Conservation (phyloP, 768 basidiomycete species). For the Agaricus subrufescens region DNA sequence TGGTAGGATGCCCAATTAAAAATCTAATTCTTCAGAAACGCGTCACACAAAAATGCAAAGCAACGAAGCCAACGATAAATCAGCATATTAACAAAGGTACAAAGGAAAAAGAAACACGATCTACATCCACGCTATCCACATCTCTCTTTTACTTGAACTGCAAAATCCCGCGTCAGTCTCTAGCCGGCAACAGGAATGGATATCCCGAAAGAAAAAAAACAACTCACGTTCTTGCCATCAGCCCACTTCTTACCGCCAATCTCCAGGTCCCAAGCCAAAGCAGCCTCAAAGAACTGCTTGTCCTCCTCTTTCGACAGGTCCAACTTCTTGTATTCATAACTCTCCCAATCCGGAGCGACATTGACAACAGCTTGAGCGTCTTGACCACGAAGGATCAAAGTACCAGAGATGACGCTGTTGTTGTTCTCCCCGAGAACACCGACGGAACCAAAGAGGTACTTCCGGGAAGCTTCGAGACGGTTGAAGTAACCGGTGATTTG, state of each 20-base stretch:
- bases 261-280: slow-evolving; percentile 91
- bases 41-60: neutral
- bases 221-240: slow-evolving; percentile 85
- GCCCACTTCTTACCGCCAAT: slow-evolving; percentile 86
- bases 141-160: neutral
- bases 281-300: slow-evolving; percentile 89
- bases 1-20: too few species aligned
- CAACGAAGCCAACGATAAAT: neutral
- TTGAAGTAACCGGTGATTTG: slow-evolving; percentile 95
- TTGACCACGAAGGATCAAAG: slow-evolving; percentile 77
- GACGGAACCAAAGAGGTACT: slow-evolving; percentile 91
- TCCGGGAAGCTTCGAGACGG: slow-evolving; percentile 94
- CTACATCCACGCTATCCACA: neutral
- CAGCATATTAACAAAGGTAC: neutral
- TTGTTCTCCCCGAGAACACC: slow-evolving; percentile 84
- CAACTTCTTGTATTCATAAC: slow-evolving; percentile 75
- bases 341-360: slow-evolving; percentile 89
- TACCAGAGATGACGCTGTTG: slow-evolving; percentile 79
- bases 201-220: neutral
- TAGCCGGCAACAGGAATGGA: neutral
- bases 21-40: too few species aligned
- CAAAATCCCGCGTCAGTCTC: neutral
- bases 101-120: neutral
- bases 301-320: slow-evolving; percentile 70
- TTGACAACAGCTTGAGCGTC: slow-evolving; percentile 67